phyloP scores from a whole-genome alignment of 768 basidiomycete species.

The Collybia nuda region DNA sequence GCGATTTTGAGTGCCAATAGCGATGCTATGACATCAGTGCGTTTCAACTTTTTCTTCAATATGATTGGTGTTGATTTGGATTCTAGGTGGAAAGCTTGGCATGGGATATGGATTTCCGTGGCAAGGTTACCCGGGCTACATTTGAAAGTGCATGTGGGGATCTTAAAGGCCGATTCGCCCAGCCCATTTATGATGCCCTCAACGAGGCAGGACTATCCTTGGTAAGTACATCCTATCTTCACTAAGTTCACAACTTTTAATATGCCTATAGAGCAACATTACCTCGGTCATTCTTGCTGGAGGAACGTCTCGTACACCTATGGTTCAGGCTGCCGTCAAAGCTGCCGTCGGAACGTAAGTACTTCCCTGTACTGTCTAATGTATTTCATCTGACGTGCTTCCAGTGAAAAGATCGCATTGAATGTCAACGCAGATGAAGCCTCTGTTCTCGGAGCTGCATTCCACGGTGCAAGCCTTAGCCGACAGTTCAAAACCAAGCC shows the following conservation, averaged over 20 bases:
- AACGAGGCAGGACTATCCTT: constrained; percentile 62
- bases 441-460: constrained; percentile 87
- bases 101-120: constrained; percentile 88
- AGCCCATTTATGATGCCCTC: constrained; percentile 77
- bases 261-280: constrained; percentile 63
- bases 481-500: constrained; percentile 95
- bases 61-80: constrained; percentile 3
- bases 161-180: constrained; percentile 58
- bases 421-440: constrained; percentile 99
- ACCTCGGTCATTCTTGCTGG: constrained; percentile 92
- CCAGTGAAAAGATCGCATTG: constrained; percentile 79
- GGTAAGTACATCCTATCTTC: constrained; percentile 35
- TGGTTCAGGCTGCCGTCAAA: constrained; percentile 85
- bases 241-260: constrained; percentile 2
- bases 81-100: constrained; percentile 81
- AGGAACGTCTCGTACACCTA: constrained; percentile 85
- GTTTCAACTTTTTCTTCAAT: constrained; percentile 16
- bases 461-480: constrained; percentile 87
- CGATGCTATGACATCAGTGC: constrained; percentile 72
- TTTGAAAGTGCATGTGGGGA: constrained; percentile 78
- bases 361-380: neutral
- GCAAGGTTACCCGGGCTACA: constrained; percentile 71
- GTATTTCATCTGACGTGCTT: constrained; percentile 1
- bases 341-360: constrained; percentile 77
- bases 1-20: constrained; percentile 90